phyloP scores from a whole-genome alignment of 2,329 filamentous ascomycete genomes.

The Penicillium concentricum region DNA sequence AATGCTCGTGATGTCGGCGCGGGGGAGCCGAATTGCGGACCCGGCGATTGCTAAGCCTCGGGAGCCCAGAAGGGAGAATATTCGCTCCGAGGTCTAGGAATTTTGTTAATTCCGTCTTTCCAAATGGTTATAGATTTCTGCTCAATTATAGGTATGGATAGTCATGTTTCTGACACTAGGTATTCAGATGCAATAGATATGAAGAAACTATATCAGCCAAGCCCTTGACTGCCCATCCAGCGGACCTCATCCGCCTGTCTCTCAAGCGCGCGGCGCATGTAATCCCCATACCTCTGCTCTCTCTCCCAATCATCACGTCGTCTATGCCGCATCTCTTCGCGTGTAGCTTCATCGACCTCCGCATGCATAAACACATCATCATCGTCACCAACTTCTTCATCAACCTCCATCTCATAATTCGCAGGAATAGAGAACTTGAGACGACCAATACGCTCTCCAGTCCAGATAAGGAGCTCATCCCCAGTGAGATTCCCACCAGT shows the following conservation, averaged over 20 bases:
- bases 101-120: not conserved
- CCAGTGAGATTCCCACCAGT: conserved; percentile 48
- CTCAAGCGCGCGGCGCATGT: conserved; percentile 73
- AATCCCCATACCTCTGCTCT: conserved; percentile 60
- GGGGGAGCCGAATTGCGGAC: conserved; percentile 19
- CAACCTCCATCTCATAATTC: conserved; percentile 34
- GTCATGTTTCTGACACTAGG: not conserved
- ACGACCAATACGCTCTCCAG: conserved; percentile 77
- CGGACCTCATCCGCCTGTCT: conserved; percentile 75
- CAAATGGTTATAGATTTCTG: not conserved
- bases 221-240: conserved; percentile 60
- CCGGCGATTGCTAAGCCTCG: conserved; percentile 12
- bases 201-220: conserved; percentile 10
- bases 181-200: not conserved
- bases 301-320: conserved; percentile 35
- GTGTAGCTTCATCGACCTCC: conserved; percentile 28
- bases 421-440: conserved; percentile 58
- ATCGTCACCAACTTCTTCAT: conserved; percentile 42
- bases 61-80: not conserved
- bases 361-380: conserved; percentile 30
- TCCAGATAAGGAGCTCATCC: conserved; percentile 81
- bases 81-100: not conserved
- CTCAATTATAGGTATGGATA: too few species aligned
- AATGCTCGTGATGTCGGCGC: conserved; percentile 23
- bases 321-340: conserved; percentile 31